These are phyloP conservation scores for Suillus subluteus DNA, from an alignment of 768 basidiomycete species.

Conservation along the genomic window DNA sequence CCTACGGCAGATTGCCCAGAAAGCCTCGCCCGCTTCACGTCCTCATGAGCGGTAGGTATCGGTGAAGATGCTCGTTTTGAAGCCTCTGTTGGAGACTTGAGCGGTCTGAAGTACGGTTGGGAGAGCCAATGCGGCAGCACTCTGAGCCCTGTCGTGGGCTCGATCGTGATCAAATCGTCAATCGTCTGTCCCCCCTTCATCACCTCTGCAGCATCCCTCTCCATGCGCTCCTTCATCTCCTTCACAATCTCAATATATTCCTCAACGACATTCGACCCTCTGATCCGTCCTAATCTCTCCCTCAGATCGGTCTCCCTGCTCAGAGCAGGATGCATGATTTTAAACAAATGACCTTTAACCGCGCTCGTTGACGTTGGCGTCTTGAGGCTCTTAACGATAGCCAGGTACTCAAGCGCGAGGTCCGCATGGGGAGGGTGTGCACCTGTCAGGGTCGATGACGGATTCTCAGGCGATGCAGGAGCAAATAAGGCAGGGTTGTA, in stretches of 20 bases:
- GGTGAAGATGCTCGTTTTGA: background rate
- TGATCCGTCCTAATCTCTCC: constrained; percentile 63
- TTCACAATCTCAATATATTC: constrained; percentile 55
- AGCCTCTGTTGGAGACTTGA: constrained; percentile 1
- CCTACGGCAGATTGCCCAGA: background rate
- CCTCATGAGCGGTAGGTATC: background rate
- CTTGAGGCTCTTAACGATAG: constrained; percentile 63
- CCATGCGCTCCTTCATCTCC: constrained; percentile 64
- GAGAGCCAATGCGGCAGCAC: constrained; percentile 69
- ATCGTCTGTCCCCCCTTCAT: constrained; percentile 29
- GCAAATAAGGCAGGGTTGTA: constrained; percentile 89
- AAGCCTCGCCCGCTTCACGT: background rate
- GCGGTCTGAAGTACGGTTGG: constrained; percentile 61
- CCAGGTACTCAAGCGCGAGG: constrained; percentile 86
- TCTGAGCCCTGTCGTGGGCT: constrained; percentile 52
- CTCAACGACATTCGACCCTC: constrained; percentile 26
- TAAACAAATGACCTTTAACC: constrained; percentile 93
- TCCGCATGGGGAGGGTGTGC: constrained; percentile 60
- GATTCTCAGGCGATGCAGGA: constrained; percentile 35
- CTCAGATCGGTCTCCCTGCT: constrained; percentile 69
- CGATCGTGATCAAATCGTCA: constrained; percentile 44
- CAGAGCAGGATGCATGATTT: constrained; percentile 83
- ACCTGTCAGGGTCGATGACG: constrained; percentile 32
- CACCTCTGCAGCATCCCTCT: constrained; percentile 49
- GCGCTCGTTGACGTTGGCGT: constrained; percentile 75